Percentiles rank a stretch among this genome's conserved stretches.
Conservation (phyloP, 352 stramenopile species). For the Phytopythium delawarense region DNA sequence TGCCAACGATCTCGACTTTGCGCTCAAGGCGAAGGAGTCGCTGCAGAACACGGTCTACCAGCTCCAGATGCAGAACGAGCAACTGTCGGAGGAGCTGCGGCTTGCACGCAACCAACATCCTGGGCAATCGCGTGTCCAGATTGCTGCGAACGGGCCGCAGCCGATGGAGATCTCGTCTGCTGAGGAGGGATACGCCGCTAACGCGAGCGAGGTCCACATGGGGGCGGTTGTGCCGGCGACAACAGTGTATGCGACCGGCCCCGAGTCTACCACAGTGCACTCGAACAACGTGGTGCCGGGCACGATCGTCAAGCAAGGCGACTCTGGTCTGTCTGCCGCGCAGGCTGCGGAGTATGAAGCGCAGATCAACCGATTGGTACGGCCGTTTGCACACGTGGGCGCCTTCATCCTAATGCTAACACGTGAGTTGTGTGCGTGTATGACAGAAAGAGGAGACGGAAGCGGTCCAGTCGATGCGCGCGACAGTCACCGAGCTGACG, state of each 20-base stretch:
- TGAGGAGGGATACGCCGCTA: constrained; percentile 17
- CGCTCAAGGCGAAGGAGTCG: constrained; percentile 66
- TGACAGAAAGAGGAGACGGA: constrained; percentile 55
- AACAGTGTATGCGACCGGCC: background rate
- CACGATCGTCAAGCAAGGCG: constrained; percentile 6
- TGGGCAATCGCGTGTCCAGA: constrained; percentile 13
- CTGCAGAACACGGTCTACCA: constrained; percentile 65
- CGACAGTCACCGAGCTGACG: constrained; percentile 72
- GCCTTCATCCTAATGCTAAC: constrained; percentile 8
- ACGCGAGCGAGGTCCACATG: background rate
- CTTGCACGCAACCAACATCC: constrained; percentile 32
- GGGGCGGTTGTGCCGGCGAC: background rate
- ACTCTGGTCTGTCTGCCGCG: constrained; percentile 22
- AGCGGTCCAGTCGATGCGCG: constrained; percentile 68
- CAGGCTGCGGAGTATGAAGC: constrained; percentile 72
- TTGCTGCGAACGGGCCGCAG: constrained; percentile 23
- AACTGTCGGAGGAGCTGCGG: constrained; percentile 62
- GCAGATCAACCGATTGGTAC: constrained; percentile 64
- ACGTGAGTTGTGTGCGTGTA: constrained; percentile 7
- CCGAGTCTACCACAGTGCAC: constrained; percentile 2
- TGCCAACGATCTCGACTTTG: constrained; percentile 73
- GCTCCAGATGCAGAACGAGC: constrained; percentile 72
- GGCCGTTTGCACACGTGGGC: constrained; percentile 12
- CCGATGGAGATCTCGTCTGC: constrained; percentile 32
- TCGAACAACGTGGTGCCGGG: background rate